Conservation (phyloP, 225 moss, liverwort and hornwort genomes). For the Thuidium tamariscinum region DNA sequence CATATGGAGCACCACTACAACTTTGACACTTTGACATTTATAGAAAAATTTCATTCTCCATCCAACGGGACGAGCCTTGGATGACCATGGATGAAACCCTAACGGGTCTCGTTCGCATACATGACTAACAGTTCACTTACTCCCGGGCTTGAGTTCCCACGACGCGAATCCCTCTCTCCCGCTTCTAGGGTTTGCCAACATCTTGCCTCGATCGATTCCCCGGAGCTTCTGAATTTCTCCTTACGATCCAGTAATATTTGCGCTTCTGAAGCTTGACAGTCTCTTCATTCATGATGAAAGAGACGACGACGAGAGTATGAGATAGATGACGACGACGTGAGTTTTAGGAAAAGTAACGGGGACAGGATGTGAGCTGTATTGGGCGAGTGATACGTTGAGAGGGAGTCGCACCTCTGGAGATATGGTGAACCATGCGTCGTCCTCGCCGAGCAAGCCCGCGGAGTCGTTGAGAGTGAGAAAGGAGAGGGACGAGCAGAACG, state of each 20-base stretch:
- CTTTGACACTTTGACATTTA: too few relatives aligned
- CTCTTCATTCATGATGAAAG: not conserved
- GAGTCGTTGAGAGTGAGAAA: not conserved
- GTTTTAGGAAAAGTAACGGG: not conserved
- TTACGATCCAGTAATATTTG: not conserved
- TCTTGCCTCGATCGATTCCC: not conserved
- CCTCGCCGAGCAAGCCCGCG: not conserved
- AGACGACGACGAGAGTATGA: not conserved
- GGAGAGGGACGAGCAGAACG: constrained; percentile 21
- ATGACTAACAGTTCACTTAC: not conserved
- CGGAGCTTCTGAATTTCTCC: not conserved
- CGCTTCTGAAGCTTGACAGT: not conserved
- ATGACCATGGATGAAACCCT: not conserved
- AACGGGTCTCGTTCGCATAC: not conserved
- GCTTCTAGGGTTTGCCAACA: not conserved
- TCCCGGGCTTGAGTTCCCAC: not conserved
- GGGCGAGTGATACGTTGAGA: not conserved
- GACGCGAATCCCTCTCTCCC: not conserved
- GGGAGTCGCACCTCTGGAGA: not conserved
- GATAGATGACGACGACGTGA: not conserved
- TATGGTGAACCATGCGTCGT: constrained; percentile 13
- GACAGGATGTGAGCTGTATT: not conserved
- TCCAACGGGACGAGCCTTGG: not conserved
- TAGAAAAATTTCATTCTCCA: not conserved
- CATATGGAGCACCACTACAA: too few relatives aligned